These are phyloP conservation scores for Mrakiaceae sp. DNA, from an alignment of 1,284 basidiomycete species.

Conservation along the genomic window DNA sequence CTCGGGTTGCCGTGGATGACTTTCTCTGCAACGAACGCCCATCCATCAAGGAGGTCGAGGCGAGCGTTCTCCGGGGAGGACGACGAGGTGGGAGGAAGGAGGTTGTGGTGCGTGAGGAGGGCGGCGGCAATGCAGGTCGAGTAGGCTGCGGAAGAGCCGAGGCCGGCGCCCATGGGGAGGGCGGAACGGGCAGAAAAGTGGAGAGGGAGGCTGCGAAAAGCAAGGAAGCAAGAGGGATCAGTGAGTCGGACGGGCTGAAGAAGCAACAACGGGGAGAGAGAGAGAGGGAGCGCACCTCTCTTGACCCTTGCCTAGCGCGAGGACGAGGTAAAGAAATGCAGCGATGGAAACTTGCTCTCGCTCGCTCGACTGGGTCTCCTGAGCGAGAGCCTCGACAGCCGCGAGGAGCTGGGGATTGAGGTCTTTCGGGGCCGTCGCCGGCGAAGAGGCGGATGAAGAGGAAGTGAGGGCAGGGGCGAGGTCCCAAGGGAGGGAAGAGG, in stretches of 20 bases:
- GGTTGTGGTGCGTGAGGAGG: conserved; percentile 30
- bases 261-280: not conserved
- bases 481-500: conserved; percentile 77
- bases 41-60: conserved; percentile 65
- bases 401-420: conserved; percentile 61
- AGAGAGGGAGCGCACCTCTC: conserved; percentile 42
- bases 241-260: not conserved
- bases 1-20: conserved; percentile 95
- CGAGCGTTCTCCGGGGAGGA: conserved; percentile 51
- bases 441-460: conserved; percentile 33
- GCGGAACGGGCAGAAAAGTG: conserved; percentile 77
- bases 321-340: conserved; percentile 86
- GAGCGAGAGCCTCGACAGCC: conserved; percentile 42
- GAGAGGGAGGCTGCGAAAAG: conserved; percentile 48
- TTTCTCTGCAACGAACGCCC: conserved; percentile 93
- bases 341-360: conserved; percentile 47
- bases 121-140: conserved; percentile 75
- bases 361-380: conserved; percentile 18
- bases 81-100: conserved; percentile 41
- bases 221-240: conserved; percentile 16
- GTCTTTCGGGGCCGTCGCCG: conserved; percentile 49
- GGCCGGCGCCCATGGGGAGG: conserved; percentile 96
- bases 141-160: conserved; percentile 94
- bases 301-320: conserved; percentile 52
- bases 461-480: conserved; percentile 42